Base-by-base conservation (phyloP, 176 grass and related monocot species). In the Rhynchospora pubera region DNA sequence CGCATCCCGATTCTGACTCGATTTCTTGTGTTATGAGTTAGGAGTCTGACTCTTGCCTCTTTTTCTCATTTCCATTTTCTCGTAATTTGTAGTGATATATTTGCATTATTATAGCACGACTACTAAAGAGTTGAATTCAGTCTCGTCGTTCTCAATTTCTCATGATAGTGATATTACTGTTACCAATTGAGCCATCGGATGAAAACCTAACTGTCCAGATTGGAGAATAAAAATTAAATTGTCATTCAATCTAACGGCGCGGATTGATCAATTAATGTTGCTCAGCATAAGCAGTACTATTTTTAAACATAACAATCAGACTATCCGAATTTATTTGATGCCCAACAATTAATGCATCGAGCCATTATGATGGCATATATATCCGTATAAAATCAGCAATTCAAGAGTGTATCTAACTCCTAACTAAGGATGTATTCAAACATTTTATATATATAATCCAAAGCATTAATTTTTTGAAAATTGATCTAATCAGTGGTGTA, bases 1-100 rank as follows among this genome's bases (percentile, higher is more conserved):
- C 79, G 23, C 46, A 82, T 82, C 79, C 79, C 79, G 0, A 82
- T 28, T 32, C 39, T 24, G 61, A 82, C 61, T 66, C 44, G 43
- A 50, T 82, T 82, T 82, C 79, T 82, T 82, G 79, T 82, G 79
- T 51, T 82, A 47, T 51, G 79, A 66, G 60, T 52, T 64, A 65
- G 19, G 43, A 66, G 79, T 65, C 79, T 80, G 79, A 81, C 78
- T 65, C 79, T 48, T 66, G 61, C 61, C 42, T 65, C 39, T 63
- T 65, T n/a, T n/a, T 39, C 15, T 42, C 19, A 45, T 65, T 81
- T 81, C 19, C 57, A 81, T 81, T 65, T 81, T 48, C 79, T 81
- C 58, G 58, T 81, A 81, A 81, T 81, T 28, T 81, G 57, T 79
- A 28, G 21, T 65, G 48, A 56, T 48, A 7, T 81, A 42, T 18